Percentiles rank a stretch among this genome's conserved stretches.
phyloP scores from a whole-genome alignment of 495 filamentous ascomycete species.

The Penicillium lividum region DNA sequence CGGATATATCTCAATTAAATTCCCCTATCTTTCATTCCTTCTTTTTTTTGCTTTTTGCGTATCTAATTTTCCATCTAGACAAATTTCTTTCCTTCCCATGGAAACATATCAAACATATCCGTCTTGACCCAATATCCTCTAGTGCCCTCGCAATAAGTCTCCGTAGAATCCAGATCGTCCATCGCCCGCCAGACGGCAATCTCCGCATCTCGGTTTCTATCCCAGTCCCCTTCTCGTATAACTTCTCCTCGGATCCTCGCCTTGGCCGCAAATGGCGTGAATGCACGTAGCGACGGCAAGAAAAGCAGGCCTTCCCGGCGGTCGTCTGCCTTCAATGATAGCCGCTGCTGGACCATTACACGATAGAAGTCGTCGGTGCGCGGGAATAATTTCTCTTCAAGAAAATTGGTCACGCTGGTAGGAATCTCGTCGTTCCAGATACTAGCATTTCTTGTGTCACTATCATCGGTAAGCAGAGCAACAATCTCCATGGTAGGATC shows the following conservation, averaged over 20 bases:
- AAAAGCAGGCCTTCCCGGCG: background rate
- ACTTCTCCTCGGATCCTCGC: background rate
- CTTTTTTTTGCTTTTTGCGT: no score
- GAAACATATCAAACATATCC: background rate
- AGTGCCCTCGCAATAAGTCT: background rate
- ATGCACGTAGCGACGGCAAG: background rate
- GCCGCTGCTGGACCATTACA: background rate
- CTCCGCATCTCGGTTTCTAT: background rate
- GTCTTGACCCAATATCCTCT: background rate
- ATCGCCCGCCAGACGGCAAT: background rate
- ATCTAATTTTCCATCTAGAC: background rate
- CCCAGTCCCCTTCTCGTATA: conserved; percentile 3
- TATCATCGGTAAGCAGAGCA: background rate
- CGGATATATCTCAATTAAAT: no score
- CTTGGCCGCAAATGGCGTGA: background rate
- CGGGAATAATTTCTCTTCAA: background rate
- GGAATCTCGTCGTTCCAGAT: no score
- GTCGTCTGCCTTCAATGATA: background rate
- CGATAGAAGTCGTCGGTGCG: background rate
- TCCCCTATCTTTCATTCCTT: no score
- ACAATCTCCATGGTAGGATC: background rate
- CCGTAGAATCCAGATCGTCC: background rate
- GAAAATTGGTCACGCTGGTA: background rate
- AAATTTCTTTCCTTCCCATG: background rate
- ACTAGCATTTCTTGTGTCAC: background rate